Evolutionary conservation across 257 asterid species (phyloP).

Genomic region (Ilex aquifolium): DNA sequence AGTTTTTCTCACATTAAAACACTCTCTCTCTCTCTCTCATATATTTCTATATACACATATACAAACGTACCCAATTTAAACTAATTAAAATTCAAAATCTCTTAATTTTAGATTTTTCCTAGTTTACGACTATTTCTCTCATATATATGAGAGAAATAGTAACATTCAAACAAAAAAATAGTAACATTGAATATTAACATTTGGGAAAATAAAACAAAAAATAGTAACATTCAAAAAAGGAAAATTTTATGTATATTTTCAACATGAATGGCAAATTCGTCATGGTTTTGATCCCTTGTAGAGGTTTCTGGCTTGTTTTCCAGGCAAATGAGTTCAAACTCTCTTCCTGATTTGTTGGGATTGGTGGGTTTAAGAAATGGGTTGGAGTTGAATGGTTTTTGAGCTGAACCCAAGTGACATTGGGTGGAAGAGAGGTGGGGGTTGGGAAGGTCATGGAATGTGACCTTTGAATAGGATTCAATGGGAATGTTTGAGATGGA

Average conservation of each 20-base stretch:
- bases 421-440: slow-evolving; percentile 26
- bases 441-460: slow-evolving; percentile 23
- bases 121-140: too few species aligned
- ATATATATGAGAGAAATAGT: too few species aligned
- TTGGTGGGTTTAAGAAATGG: slow-evolving; percentile 13
- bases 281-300: slow-evolving; percentile 28
- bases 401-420: slow-evolving; percentile 28
- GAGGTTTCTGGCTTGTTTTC: slow-evolving; percentile 22
- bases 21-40: too few species aligned
- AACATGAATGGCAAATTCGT: slow-evolving; percentile 72
- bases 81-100: too few species aligned
- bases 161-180: too few species aligned
- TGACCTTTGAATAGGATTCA: slow-evolving; percentile 11
- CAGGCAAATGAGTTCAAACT: slow-evolving; percentile 42
- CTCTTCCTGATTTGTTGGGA: slow-evolving; percentile 25
- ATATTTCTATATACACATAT: too few species aligned
- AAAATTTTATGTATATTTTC: slow-evolving; percentile 66
- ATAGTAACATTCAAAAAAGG: too few species aligned
- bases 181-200: too few species aligned
- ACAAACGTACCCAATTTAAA: too few species aligned
- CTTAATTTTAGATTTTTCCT: too few species aligned
- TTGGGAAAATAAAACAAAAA: too few species aligned
- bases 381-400: not conserved
- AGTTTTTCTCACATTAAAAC: too few species aligned
- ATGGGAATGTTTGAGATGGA: slow-evolving; percentile 7